Evolutionary conservation across 225 moss, liverwort and hornwort genomes (phyloP).

Genomic region (Rhytidiadelphus loreus): DNA sequence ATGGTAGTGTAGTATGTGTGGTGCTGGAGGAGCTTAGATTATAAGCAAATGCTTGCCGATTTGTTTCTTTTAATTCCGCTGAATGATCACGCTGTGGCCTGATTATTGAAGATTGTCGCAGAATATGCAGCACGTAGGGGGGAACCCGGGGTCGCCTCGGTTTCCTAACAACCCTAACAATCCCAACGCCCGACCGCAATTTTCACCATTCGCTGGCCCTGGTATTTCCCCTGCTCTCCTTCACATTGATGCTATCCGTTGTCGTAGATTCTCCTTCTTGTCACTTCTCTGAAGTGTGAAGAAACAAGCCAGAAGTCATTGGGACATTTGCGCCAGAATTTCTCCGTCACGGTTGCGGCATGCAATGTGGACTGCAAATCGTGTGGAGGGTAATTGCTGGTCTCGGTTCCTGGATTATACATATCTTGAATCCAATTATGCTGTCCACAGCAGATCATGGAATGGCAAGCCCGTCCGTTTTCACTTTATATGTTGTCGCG

Average conservation of each 20-base stretch:
- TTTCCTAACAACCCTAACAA: slow-evolving; percentile 16
- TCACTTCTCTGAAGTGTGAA: neutral
- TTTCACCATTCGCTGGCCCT: slow-evolving; percentile 20
- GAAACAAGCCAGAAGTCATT: neutral
- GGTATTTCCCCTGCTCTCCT: slow-evolving; percentile 6
- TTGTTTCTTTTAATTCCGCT: neutral
- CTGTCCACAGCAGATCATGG: neutral
- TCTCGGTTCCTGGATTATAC: neutral
- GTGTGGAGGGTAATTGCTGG: neutral
- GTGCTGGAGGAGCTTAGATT: neutral
- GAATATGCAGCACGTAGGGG: neutral
- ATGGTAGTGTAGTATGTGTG: neutral
- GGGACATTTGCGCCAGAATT: neutral
- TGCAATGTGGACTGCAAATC: neutral
- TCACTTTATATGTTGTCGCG: neutral
- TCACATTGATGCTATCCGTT: neutral
- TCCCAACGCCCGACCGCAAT: slow-evolving; percentile 15
- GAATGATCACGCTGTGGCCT: neutral
- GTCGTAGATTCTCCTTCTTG: neutral
- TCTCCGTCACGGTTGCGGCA: neutral
- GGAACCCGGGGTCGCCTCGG: slow-evolving; percentile 35
- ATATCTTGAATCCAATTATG: neutral
- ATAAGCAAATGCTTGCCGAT: neutral
- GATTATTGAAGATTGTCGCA: neutral
- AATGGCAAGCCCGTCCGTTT: neutral